A percentile compares a stretch with the other conserved stretches of the same genome.
Evolutionary conservation across 163 green algal genomes (phyloP).

Genomic region (Coccomyxa subellipsoidea): DNA sequence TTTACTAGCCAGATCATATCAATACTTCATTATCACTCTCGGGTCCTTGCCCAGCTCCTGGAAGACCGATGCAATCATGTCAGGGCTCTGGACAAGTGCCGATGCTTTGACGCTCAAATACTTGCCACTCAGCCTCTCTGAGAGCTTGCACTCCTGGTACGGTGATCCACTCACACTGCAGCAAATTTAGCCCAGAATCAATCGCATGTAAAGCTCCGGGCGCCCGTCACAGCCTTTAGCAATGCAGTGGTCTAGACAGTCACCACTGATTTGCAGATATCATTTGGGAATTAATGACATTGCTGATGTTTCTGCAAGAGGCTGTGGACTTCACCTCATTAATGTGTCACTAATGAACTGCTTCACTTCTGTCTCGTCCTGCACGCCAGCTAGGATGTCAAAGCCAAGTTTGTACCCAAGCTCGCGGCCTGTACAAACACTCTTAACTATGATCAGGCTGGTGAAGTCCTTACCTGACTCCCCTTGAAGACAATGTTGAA

Average conservation of each 20-base stretch:
- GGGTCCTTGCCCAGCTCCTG: neutral
- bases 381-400: neutral
- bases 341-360: neutral
- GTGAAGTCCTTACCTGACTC: neutral
- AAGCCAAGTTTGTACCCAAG: neutral
- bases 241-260: neutral
- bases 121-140: slow-evolving; percentile 9
- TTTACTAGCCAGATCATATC: neutral
- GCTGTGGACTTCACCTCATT: neutral
- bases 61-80: neutral
- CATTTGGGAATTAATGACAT: neutral
- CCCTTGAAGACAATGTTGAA: neutral
- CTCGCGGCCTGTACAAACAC: neutral
- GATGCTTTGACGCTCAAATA: neutral
- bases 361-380: neutral
- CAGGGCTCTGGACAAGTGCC: neutral
- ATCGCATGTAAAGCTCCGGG: neutral
- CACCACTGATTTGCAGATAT: no score
- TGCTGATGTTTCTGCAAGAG: neutral
- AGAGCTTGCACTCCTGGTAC: neutral
- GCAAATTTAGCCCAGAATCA: neutral
- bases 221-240: neutral
- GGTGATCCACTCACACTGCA: neutral
- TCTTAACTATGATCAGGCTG: neutral
- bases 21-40: slow-evolving; percentile 1